Evolutionary conservation across 345 rosid species (phyloP), one percentile per base, ranked within the genome.

Genomic region (Citrus maxima): DNA sequence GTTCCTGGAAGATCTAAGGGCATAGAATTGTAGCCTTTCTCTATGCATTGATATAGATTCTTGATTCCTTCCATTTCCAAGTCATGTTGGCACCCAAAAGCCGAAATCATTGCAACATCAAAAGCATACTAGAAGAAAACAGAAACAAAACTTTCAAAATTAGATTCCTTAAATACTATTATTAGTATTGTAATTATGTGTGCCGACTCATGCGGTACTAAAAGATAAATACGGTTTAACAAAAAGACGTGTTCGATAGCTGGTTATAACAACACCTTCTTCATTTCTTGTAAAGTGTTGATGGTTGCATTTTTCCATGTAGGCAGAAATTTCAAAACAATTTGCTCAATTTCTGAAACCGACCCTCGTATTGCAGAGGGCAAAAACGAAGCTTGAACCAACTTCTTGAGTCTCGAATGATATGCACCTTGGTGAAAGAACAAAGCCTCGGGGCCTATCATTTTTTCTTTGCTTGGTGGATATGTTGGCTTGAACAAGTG

Each of bases 11-110:
- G 79, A 83, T 91, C 88, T 64, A 93, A 79, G 51, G 99, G 98
- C 99, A 95, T 95, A 37, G 99, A 95, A 80, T 95, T 95, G 80
- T 93, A 93, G 61, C 99, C 99, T 76, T 79, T 91, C 80, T 94
- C 97, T 34, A 95, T 84, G 65, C 88, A 79, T 25, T 82, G 92
- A 84, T 95, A 95, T 28, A 93, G 88, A 55, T 86, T 79, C 79
- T 91, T 92, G 76, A 95, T 91, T 69, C 78, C 88, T 81, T 90
- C 89, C 80, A 87, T 87, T 80, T 88, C 84, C 76, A 83, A 64
- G 49, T 86, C 89, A 82, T 83, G 83, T 81, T 84, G 87, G 51
- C 77, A 84, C 4, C 99, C 99, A 34, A 95, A 89, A 28, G 87
- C 94, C 71, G 96, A 91, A 22, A 87, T 86, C 82, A 93, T 88